These are phyloP conservation scores for Dactylella cylindrospora DNA, from an alignment of 2,329 filamentous ascomycete species.

Conservation along the genomic window DNA sequence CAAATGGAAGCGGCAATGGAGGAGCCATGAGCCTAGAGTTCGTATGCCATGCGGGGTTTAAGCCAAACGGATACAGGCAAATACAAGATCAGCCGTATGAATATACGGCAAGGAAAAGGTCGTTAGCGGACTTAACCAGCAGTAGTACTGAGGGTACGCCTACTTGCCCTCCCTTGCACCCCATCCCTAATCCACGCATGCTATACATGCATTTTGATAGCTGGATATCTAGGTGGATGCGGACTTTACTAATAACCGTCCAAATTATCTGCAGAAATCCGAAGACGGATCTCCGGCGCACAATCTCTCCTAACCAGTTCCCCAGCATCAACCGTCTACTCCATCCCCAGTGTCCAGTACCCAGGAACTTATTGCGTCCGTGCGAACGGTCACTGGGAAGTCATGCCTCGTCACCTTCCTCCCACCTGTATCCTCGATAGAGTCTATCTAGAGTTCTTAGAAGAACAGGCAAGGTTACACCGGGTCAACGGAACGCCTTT, in stretches of 20 bases:
- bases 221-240: no score
- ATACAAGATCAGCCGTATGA: slow-evolving; percentile 41
- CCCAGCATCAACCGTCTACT: slow-evolving; percentile 39
- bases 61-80: slow-evolving; percentile 37
- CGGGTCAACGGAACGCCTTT: slow-evolving; percentile 66
- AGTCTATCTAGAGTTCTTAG: slow-evolving; percentile 77
- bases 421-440: slow-evolving; percentile 76
- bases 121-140: slow-evolving; percentile 34
- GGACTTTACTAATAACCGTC: no score
- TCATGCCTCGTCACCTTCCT: slow-evolving; percentile 48
- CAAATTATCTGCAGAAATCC: slow-evolving; percentile 27
- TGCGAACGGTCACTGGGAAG: slow-evolving; percentile 42
- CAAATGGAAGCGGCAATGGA: slow-evolving; percentile 28
- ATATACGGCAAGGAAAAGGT: slow-evolving; percentile 34
- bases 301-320: slow-evolving; percentile 33
- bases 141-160: slow-evolving; percentile 41
- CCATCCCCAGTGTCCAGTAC: slow-evolving; percentile 41
- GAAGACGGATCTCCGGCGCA: slow-evolving; percentile 35
- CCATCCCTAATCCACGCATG: no score
- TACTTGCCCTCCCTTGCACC: neutral
- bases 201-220: no score
- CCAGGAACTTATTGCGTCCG: slow-evolving; percentile 36
- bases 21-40: slow-evolving; percentile 41
- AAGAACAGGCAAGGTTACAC: slow-evolving; percentile 66
- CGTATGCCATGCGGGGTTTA: slow-evolving; percentile 29